phyloP scores from a whole-genome alignment of 768 basidiomycete genomes.

The Boletus reticuloceps region DNA sequence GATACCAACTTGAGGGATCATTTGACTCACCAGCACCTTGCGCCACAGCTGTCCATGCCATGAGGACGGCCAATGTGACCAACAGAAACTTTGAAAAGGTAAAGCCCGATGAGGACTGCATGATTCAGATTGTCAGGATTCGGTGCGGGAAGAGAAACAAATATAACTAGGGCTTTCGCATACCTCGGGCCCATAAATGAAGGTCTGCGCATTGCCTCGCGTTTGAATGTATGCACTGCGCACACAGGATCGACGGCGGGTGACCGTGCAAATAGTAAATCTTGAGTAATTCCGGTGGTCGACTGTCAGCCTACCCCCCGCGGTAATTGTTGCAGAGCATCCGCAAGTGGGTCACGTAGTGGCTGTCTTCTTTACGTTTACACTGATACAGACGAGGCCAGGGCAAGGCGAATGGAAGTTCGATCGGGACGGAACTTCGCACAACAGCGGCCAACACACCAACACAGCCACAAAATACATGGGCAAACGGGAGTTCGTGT shows the following conservation, averaged over 20 bases:
- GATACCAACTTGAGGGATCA: not conserved
- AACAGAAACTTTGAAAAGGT: not conserved
- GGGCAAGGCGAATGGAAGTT: not conserved
- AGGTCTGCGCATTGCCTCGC: not conserved
- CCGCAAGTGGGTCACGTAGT: slow-evolving; percentile 1
- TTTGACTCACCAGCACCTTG: slow-evolving; percentile 13
- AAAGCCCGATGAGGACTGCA: slow-evolving; percentile 1
- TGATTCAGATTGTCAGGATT: not conserved
- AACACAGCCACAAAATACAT: not conserved
- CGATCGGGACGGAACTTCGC: not conserved
- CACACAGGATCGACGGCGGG: not conserved
- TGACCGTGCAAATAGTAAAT: not conserved
- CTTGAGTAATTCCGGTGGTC: not conserved
- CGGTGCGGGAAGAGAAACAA: not conserved
- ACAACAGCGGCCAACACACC: not conserved
- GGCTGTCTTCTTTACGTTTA: slow-evolving; percentile 3
- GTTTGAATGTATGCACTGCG: not conserved
- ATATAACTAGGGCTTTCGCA: not conserved
- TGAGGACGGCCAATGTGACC: not conserved
- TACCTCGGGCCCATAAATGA: not conserved
- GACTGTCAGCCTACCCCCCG: not conserved
- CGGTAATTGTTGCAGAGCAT: not conserved
- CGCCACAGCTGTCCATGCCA: slow-evolving; percentile 2
- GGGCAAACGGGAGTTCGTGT: no score
- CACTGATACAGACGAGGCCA: not conserved